Conservation (phyloP, 495 filamentous ascomycete genomes). For the Jackrogersella multiformis region DNA sequence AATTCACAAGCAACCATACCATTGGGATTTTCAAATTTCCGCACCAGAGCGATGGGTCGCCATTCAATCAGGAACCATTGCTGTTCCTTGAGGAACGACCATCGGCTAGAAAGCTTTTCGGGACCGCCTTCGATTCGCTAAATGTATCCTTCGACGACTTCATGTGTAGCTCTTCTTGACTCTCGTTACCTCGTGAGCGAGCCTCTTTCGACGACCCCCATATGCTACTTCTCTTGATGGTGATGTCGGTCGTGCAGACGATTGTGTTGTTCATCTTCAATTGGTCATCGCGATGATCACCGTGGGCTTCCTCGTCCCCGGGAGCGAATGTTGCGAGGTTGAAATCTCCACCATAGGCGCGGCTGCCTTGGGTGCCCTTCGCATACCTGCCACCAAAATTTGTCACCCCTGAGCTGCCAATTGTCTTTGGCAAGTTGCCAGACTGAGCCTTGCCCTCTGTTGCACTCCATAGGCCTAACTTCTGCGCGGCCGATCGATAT, state of each 20-base stretch:
- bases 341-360: background rate
- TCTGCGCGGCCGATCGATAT: background rate
- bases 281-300: background rate
- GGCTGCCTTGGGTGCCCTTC: background rate
- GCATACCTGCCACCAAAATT: background rate
- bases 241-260: background rate
- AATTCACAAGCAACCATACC: too few species aligned
- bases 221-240: constrained; percentile 4
- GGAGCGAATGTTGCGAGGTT: background rate
- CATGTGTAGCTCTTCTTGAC: background rate
- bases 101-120: background rate
- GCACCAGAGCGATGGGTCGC: background rate
- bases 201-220: background rate
- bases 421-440: background rate
- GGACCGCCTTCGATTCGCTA: background rate
- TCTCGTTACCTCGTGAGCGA: background rate
- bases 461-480: background rate
- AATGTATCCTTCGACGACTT: background rate
- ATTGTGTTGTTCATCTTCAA: constrained; percentile 4
- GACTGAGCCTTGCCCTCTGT: background rate
- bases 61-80: background rate
- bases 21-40: too few species aligned
- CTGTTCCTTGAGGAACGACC: background rate
- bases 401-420: background rate
- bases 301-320: background rate